Evolutionary conservation across 106 monocot species (phyloP).

Genomic region (Dioscorea zingiberensis): DNA sequence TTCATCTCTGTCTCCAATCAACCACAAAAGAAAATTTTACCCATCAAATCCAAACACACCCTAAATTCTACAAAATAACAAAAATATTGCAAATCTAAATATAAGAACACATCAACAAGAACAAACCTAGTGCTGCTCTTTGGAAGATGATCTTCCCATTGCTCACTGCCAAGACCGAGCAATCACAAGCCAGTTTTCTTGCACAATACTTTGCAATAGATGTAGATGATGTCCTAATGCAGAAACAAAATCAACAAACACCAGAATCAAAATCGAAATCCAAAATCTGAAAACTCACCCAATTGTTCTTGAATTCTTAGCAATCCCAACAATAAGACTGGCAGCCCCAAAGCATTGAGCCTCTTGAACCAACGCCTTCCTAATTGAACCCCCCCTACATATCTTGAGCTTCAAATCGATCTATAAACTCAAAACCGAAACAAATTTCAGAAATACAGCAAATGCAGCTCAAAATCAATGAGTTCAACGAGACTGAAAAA

Average conservation of each 20-base stretch:
- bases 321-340: not conserved
- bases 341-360: not conserved
- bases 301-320: not conserved
- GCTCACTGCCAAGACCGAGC: slow-evolving; percentile 61
- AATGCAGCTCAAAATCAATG: not conserved
- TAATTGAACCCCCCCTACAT: slow-evolving; percentile 1
- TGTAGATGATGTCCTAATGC: not conserved
- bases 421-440: not conserved
- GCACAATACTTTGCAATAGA: slow-evolving; percentile 66
- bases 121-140: slow-evolving; percentile 20
- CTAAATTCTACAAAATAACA: not conserved
- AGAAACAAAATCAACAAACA: not conserved
- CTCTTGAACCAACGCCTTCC: slow-evolving; percentile 9
- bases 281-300: slow-evolving; percentile 14
- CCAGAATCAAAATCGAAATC: not conserved
- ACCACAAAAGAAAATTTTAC: no score
- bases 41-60: not conserved
- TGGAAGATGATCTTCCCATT: slow-evolving; percentile 68
- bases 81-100: not conserved
- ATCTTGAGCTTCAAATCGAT: slow-evolving; percentile 9
- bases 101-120: no score
- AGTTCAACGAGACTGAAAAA: not conserved
- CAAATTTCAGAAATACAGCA: not conserved
- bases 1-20: no score
- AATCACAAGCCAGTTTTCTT: slow-evolving; percentile 38